Conservation (phyloP, 108 stramenopile genomes). For the Nitzschia sp. region DNA sequence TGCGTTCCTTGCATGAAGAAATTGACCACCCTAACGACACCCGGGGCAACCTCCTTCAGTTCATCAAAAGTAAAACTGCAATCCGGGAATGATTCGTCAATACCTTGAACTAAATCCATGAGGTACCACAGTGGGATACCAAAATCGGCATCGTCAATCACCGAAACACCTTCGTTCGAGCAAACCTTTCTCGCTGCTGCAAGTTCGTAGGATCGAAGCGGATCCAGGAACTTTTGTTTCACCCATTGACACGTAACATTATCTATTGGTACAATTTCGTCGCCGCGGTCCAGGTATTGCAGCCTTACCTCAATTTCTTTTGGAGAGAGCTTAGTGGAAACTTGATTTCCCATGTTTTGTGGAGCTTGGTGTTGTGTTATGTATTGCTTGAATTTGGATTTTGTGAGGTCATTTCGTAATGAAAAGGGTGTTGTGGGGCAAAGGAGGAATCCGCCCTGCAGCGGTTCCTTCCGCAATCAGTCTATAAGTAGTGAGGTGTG, state of each 20-base stretch:
- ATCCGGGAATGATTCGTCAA: background rate
- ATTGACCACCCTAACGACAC: background rate
- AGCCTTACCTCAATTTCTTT: background rate
- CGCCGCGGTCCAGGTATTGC: background rate
- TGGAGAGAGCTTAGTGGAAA: background rate
- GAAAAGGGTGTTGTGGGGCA: no score
- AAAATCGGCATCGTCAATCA: background rate
- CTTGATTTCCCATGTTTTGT: background rate
- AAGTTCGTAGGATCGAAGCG: background rate
- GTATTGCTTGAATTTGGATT: no score
- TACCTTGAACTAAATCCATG: background rate
- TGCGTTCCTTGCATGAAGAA: background rate
- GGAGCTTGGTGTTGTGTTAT: no score
- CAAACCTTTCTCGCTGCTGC: background rate
- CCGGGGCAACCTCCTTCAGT: background rate
- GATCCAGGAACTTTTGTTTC: background rate
- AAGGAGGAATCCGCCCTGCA: no score
- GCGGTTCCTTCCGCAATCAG: no score
- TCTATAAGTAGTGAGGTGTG: no score
- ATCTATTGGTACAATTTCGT: background rate
- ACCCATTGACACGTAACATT: background rate
- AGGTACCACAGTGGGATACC: background rate
- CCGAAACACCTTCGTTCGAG: background rate
- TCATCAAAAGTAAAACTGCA: background rate
- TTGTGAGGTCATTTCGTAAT: no score